Base-by-base conservation (phyloP, 179 eudicot genomes). In the Silene noctiflora region DNA sequence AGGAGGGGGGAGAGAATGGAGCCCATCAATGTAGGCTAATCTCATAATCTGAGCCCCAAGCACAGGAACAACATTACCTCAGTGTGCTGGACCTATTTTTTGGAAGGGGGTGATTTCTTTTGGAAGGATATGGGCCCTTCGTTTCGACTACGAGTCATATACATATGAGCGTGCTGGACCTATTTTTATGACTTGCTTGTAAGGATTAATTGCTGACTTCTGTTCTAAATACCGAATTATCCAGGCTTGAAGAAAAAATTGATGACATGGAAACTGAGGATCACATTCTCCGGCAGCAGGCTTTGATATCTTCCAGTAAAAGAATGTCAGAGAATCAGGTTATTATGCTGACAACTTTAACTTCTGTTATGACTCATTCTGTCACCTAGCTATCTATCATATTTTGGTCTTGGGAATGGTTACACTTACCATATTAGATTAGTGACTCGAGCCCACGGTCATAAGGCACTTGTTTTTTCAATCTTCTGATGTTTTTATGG, bases 161-260 rank as follows among this genome's bases (percentile, higher is more conserved):
- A 33, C 39, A 33, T 6, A 33, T 5, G 33, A 31, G 70, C 19
- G 3, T 4, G 4, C 24, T 33, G 70, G 70, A 66, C 72, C 24
- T 13, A 53, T 14, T 56, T 24, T 64, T 35, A 51, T 75, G 44
- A 16, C 13, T 69, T 69, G 73, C 25, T 12, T 69, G 33, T 69
- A 12, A 16, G 22, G 55, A 75, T 55, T 75, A 55, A 14, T 56
- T 55, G 14, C 20, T 71, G 21, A 72, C 75, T 31, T 56, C 53
- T 31, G 25, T 68, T 77, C 58, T 75, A 27, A 65, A 21, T 55
- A 39, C 31, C 48, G 35, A 48, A 42, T 83, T 60, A 62, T 73
- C 73, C 85, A 96, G 99, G 72, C 96, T 96, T 56, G 94, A 91
- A 84, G 98, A 91, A 75, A 96, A 91, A 77, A 74, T 91, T 68